These are phyloP conservation scores for Ceratobasidium sp. DNA, from an alignment of 1,284 basidiomycete species.

Conservation along the genomic window DNA sequence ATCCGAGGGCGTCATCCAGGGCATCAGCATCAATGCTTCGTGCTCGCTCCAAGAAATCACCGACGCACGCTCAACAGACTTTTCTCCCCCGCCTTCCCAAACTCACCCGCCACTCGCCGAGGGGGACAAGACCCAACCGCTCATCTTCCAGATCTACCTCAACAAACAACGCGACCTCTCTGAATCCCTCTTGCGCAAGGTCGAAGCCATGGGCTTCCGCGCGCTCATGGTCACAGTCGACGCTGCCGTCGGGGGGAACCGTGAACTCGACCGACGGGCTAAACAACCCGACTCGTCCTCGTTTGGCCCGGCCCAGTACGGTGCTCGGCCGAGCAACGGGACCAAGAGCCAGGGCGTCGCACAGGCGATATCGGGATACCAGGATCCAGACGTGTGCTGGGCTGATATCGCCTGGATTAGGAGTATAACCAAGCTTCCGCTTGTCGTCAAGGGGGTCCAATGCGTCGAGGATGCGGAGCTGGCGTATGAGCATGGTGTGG, in stretches of 20 bases:
- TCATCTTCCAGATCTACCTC: constrained; percentile 90
- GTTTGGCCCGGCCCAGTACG: constrained; percentile 50
- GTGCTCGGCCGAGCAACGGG: constrained; percentile 49
- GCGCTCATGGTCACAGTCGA: constrained; percentile 94
- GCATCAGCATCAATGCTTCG: constrained; percentile 87
- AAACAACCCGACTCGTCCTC: constrained; percentile 53
- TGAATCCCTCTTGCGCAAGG: constrained; percentile 75
- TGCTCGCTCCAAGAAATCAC: constrained; percentile 79
- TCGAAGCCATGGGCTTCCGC: constrained; percentile 78
- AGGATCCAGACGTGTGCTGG: constrained; percentile 57
- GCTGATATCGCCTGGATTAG: constrained; percentile 48
- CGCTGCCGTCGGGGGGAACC: constrained; percentile 85
- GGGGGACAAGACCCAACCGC: constrained; percentile 67
- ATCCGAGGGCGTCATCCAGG: constrained; percentile 82
- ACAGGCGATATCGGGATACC: constrained; percentile 60
- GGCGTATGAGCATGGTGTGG: constrained; percentile 56
- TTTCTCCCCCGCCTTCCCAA: constrained; percentile 19
- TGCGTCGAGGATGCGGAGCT: constrained; percentile 54
- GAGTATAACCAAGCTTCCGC: constrained; percentile 45
- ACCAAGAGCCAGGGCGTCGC: constrained; percentile 55
- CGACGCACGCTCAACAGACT: constrained; percentile 56
- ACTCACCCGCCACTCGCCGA: constrained; percentile 9
- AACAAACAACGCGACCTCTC: constrained; percentile 76
- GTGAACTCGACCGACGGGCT: constrained; percentile 75
- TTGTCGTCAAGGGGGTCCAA: constrained; percentile 46